A percentile compares a stretch with the other conserved stretches of the same genome.
Evolutionary conservation across 768 basidiomycete genomes (phyloP).

Genomic region (Auriscalpium vulgare): DNA sequence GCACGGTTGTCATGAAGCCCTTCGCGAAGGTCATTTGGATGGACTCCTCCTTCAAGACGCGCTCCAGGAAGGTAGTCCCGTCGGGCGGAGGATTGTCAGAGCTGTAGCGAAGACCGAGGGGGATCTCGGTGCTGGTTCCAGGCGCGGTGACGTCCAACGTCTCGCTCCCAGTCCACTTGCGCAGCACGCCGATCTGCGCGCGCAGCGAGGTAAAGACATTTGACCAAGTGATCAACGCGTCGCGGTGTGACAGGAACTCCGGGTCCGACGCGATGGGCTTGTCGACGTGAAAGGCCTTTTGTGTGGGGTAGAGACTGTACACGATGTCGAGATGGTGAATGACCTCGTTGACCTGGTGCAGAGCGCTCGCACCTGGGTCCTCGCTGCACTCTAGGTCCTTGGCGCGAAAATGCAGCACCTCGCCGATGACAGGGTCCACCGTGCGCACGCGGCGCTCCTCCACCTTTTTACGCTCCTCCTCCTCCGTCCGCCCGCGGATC

Average conservation of each 20-base stretch:
- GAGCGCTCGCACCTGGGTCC: constrained; percentile 34
- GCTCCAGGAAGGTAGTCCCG: constrained; percentile 85
- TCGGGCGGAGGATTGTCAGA: constrained; percentile 37
- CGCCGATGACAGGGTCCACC: constrained; percentile 79
- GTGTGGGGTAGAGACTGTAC: constrained; percentile 79
- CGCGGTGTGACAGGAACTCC: constrained; percentile 73
- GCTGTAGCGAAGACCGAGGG: constrained; percentile 23
- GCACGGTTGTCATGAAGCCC: constrained; percentile 77
- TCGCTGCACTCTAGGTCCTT: constrained; percentile 30
- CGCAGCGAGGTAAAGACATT: constrained; percentile 80
- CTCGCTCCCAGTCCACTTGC: constrained; percentile 91
- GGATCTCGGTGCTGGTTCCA: constrained; percentile 55
- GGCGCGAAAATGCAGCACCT: constrained; percentile 72
- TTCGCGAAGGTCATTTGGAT: constrained; percentile 92
- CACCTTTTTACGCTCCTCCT: constrained; percentile 73
- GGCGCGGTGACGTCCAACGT: constrained; percentile 84
- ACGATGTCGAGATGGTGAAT: constrained; percentile 74
- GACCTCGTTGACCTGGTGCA: constrained; percentile 55
- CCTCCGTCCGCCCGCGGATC: constrained; percentile 69
- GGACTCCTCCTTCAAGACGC: constrained; percentile 92
- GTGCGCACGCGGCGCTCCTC: constrained; percentile 78
- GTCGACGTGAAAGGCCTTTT: constrained; percentile 73
- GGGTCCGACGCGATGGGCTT: constrained; percentile 60
- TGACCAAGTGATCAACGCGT: constrained; percentile 88
- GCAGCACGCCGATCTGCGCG: constrained; percentile 70